phyloP scores from a whole-genome alignment of 2,329 filamentous ascomycete species.

The Chrysoporthe austroafricana region DNA sequence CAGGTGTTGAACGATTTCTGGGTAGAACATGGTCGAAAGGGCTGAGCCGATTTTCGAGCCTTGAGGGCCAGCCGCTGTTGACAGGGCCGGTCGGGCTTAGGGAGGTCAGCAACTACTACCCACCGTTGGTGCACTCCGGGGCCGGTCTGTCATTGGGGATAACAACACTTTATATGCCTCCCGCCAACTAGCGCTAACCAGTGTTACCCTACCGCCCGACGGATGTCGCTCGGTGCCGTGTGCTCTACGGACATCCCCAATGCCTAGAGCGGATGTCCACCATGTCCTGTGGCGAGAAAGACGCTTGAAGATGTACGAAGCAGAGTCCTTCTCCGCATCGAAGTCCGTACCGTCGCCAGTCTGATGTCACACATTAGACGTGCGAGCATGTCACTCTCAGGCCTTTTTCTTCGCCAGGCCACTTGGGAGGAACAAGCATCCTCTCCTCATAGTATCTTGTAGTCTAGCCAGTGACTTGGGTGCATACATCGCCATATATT shows the following conservation, averaged over 20 bases:
- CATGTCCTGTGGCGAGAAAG: neutral
- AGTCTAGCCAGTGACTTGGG: neutral
- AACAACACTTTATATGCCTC: too few relatives aligned
- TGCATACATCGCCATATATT: neutral
- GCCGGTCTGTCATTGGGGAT: neutral
- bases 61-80: neutral
- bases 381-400: neutral
- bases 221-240: neutral
- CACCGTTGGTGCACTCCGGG: neutral
- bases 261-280: neutral
- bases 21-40: too few relatives aligned
- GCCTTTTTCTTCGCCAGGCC: neutral
- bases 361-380: neutral
- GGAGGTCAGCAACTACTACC: neutral
- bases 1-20: too few relatives aligned
- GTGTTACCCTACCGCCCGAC: neutral
- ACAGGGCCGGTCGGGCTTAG: neutral
- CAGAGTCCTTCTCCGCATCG: neutral
- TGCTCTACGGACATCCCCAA: slow-evolving; percentile 28
- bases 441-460: neutral
- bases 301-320: neutral
- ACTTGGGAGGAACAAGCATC: neutral
- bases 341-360: neutral
- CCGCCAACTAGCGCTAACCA: neutral
- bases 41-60: neutral